Conservation (phyloP, 305 asterid genomes). For the Fraxinus sp. region DNA sequence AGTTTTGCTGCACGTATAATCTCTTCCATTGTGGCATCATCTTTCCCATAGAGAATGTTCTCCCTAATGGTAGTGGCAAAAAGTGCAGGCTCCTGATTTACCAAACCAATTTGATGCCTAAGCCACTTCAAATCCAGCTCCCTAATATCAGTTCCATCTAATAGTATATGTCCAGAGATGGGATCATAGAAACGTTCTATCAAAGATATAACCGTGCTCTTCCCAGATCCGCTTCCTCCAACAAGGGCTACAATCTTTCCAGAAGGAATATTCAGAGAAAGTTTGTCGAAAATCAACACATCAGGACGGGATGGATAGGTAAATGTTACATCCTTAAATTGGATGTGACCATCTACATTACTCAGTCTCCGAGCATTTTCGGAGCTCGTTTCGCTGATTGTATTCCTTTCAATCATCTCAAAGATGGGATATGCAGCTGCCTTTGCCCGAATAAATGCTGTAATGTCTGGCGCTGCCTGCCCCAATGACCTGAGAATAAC, state of each 20-base stretch:
- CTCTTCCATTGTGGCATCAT: slow-evolving; percentile 73
- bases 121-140: slow-evolving; percentile 83
- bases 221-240: slow-evolving; percentile 98
- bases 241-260: slow-evolving; percentile 93
- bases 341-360: slow-evolving; percentile 80
- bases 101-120: slow-evolving; percentile 84
- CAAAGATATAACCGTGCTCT: slow-evolving; percentile 88
- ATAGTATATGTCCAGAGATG: slow-evolving; percentile 52
- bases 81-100: slow-evolving; percentile 93
- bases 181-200: slow-evolving; percentile 96
- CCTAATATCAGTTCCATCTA: slow-evolving; percentile 69
- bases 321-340: slow-evolving; percentile 66
- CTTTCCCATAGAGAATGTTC: slow-evolving; percentile 82
- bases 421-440: slow-evolving; percentile 90
- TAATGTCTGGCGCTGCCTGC: slow-evolving; percentile 85
- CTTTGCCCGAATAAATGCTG: slow-evolving; percentile 85
- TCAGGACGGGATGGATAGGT: slow-evolving; percentile 92
- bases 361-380: slow-evolving; percentile 46
- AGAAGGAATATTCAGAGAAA: slow-evolving; percentile 72
- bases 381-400: slow-evolving; percentile 45
- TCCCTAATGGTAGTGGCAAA: slow-evolving; percentile 91
- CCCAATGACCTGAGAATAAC: slow-evolving; percentile 70
- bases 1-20: slow-evolving; percentile 78
- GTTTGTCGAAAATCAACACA: slow-evolving; percentile 62
- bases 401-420: slow-evolving; percentile 83